Percentiles rank a stretch among this genome's conserved stretches.
Conservation (phyloP, 2,329 filamentous ascomycete species). For the Phaeomoniella chlamydospora region DNA sequence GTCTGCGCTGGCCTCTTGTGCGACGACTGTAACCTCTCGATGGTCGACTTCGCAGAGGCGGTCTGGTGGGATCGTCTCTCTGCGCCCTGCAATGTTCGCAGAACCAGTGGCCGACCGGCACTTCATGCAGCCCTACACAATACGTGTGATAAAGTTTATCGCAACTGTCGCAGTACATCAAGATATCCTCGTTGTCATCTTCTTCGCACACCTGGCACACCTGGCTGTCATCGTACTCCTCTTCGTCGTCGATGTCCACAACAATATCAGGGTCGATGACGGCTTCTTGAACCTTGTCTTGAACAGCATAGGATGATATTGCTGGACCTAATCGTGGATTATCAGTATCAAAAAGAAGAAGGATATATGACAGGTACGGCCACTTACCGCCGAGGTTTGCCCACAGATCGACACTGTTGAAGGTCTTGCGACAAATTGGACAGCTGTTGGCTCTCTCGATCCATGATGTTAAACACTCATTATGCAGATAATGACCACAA, state of each 20-base stretch:
- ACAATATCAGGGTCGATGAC: conserved; percentile 77
- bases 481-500: conserved; percentile 84
- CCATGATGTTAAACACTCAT: conserved; percentile 87
- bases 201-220: conserved; percentile 78
- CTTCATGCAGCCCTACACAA: conserved; percentile 67
- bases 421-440: conserved; percentile 84
- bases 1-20: conserved; percentile 29
- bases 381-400: conserved; percentile 63
- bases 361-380: neutral
- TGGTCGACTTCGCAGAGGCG: conserved; percentile 18
- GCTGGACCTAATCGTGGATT: conserved; percentile 30
- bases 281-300: conserved; percentile 54
- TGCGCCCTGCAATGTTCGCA: conserved; percentile 63
- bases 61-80: conserved; percentile 24
- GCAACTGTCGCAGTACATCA: conserved; percentile 85
- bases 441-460: conserved; percentile 95
- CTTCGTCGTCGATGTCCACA: conserved; percentile 48
- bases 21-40: conserved; percentile 23
- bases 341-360: neutral
- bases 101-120: conserved; percentile 74
- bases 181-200: conserved; percentile 65
- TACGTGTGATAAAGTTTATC: conserved; percentile 82
- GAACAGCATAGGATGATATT: conserved; percentile 41
- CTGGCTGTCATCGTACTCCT: conserved; percentile 50
- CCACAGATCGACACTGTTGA: conserved; percentile 80